Evolutionary conservation across 2,329 filamentous ascomycete species (phyloP).

Genomic region (Hortaea werneckii): DNA sequence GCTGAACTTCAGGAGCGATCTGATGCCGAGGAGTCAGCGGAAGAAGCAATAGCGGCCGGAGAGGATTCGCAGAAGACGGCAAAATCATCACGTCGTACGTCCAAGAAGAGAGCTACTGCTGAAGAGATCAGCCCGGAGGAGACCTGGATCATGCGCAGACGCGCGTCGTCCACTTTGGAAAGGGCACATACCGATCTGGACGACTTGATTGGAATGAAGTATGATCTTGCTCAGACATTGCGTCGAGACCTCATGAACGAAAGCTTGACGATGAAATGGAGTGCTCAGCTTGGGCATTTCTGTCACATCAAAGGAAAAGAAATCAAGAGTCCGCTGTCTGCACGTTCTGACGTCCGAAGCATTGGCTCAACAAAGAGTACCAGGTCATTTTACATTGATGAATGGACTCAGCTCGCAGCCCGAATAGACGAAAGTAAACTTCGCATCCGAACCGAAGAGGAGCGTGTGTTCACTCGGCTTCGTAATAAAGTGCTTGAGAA

Average conservation of each 20-base stretch:
- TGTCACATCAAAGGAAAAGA: slow-evolving; percentile 84
- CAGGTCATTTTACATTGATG: slow-evolving; percentile 68
- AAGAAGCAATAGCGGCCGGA: slow-evolving; percentile 59
- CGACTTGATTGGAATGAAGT: slow-evolving; percentile 50
- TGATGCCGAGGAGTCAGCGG: slow-evolving; percentile 62
- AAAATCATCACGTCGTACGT: slow-evolving; percentile 14
- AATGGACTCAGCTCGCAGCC: slow-evolving; percentile 75
- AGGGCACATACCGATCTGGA: slow-evolving; percentile 60
- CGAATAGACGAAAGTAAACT: slow-evolving; percentile 67
- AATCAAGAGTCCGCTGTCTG: slow-evolving; percentile 36
- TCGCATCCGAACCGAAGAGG: slow-evolving; percentile 75
- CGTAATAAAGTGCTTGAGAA: slow-evolving; percentile 69
- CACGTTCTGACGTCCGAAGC: slow-evolving; percentile 37
- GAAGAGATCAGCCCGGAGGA: slow-evolving; percentile 30
- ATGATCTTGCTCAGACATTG: slow-evolving; percentile 49
- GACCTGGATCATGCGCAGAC: slow-evolving; percentile 53
- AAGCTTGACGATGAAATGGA: slow-evolving; percentile 73
- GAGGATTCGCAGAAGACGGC: slow-evolving; percentile 45
- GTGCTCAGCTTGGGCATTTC: slow-evolving; percentile 76
- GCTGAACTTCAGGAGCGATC: slow-evolving; percentile 62
- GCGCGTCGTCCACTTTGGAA: slow-evolving; percentile 56
- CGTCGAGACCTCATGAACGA: slow-evolving; percentile 45
- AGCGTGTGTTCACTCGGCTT: slow-evolving; percentile 64
- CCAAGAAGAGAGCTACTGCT: slow-evolving; percentile 7
- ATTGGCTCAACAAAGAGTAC: slow-evolving; percentile 77